Base-by-base conservation (phyloP, 768 basidiomycete species). In the Scleroderma bovista region DNA sequence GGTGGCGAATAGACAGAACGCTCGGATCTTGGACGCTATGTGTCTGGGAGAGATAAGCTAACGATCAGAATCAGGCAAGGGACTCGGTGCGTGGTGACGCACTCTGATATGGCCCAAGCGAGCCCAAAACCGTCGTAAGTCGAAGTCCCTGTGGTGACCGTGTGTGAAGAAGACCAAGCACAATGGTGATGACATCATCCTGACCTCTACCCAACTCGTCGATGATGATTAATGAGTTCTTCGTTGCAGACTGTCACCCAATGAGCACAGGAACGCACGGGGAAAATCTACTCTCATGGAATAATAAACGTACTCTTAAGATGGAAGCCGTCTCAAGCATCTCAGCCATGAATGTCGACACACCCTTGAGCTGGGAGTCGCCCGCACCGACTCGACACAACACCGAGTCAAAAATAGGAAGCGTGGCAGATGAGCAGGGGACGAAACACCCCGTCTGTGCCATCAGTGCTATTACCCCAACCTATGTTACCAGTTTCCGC, bases 81-180 rank as follows among this genome's bases (percentile, higher is more conserved):
- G 13, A 9, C 19, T 13, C 17, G 33, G 26, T 41, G 17, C 31
- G 33, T 13, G 17, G 36, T 23, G 22, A 66, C 80, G 52, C 65
- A 94, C 94, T 99, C 96, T 46, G 93, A 95, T 58, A 98, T 98
- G 1, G 95, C 93, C 95, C 95, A 99, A 0, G 96, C 96, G 6
- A 99, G 77, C 6, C 94, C 95, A 59, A 97, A 97, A 6, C 95
- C 95, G 64, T 99, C 95, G 56, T 95, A 95, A 0, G 95, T 97
- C 1, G 94, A 96, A 1, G 94, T 96, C 6, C 94, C 87, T 88
- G 51, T 32, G 56, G 33, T 53, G 39, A 40, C 37, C 26, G 0
- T 32, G 17, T 31, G 43, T 65, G n/a, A 57, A 51, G 37, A 2
- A n/a, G 11, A 6, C n/a, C 9, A 5, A 38, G 34, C 2, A 9